Conservation (phyloP, 2,329 filamentous ascomycete genomes). For the Hirsutella thompsonii region DNA sequence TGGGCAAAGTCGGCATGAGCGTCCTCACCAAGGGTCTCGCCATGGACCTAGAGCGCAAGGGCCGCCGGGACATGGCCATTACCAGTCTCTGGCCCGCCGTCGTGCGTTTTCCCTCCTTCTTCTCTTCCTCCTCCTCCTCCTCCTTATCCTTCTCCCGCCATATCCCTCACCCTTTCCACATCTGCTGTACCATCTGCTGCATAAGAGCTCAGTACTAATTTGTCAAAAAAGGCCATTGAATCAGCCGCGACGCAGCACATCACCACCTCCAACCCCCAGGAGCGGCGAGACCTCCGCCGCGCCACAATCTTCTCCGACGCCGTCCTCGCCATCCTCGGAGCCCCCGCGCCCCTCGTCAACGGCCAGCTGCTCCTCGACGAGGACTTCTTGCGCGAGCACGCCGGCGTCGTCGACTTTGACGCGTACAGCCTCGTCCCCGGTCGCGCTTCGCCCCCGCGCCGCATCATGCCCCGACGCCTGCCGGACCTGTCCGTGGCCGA, state of each 20-base stretch:
- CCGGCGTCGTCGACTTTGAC: constrained; percentile 55
- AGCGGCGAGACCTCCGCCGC: constrained; percentile 49
- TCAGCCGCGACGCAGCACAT: constrained; percentile 57
- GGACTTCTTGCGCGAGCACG: constrained; percentile 58
- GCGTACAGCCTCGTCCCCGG: constrained; percentile 60
- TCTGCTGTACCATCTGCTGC: no score
- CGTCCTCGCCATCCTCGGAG: constrained; percentile 55
- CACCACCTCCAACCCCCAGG: constrained; percentile 27
- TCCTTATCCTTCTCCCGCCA: background rate
- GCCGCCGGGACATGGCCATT: constrained; percentile 57
- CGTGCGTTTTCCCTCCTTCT: constrained; percentile 28
- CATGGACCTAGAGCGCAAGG: constrained; percentile 55
- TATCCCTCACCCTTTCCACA: no score
- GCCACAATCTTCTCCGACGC: constrained; percentile 69
- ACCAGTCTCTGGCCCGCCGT: constrained; percentile 73
- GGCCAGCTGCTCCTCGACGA: constrained; percentile 65
- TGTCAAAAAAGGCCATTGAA: constrained; percentile 55
- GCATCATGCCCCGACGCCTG: constrained; percentile 65
- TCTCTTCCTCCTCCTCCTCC: background rate
- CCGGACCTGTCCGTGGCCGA: constrained; percentile 62
- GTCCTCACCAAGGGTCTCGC: constrained; percentile 70
- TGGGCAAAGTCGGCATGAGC: constrained; percentile 70
- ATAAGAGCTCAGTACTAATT: no score
- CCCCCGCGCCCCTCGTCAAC: constrained; percentile 50
- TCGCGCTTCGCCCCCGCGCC: constrained; percentile 44